phyloP scores from a whole-genome alignment of 371 early-diverging fungal genomes.

The Mortierella sp. region DNA sequence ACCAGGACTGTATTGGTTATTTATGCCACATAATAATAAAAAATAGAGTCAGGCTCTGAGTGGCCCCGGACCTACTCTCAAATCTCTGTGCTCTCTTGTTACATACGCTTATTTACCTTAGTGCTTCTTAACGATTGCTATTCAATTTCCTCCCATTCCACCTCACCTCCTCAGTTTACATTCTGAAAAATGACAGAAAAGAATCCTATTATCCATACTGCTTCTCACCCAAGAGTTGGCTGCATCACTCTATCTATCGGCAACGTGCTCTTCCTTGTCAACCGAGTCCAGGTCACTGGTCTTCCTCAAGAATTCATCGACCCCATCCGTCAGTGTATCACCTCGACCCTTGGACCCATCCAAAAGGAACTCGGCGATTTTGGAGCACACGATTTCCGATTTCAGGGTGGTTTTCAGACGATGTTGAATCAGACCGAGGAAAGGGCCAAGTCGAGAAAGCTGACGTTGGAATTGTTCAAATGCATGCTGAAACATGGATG shows the following conservation, averaged over 20 bases:
- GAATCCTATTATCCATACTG: not conserved
- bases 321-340: slow-evolving; percentile 11
- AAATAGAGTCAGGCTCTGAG: no score
- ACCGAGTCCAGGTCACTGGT: slow-evolving; percentile 15
- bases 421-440: slow-evolving; percentile 12
- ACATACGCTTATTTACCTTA: no score
- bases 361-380: slow-evolving; percentile 1
- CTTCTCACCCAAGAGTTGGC: slow-evolving; percentile 3
- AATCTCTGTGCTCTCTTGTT: no score
- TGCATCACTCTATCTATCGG: slow-evolving; percentile 17
- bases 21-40: no score
- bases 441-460: slow-evolving; percentile 12
- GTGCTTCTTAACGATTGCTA: no score
- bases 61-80: no score
- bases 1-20: no score
- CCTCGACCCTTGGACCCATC: slow-evolving; percentile 9
- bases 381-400: slow-evolving; percentile 14
- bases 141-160: slow-evolving; percentile 4
- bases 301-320: slow-evolving; percentile 12
- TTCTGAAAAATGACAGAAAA: slow-evolving; percentile 7
- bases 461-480: slow-evolving; percentile 11
- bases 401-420: slow-evolving; percentile 9
- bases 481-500: slow-evolving; percentile 15
- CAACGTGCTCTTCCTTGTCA: slow-evolving; percentile 16
- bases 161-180: not conserved